Base-by-base conservation (phyloP, 148 eudicot genomes). In the Cornus suecica region DNA sequence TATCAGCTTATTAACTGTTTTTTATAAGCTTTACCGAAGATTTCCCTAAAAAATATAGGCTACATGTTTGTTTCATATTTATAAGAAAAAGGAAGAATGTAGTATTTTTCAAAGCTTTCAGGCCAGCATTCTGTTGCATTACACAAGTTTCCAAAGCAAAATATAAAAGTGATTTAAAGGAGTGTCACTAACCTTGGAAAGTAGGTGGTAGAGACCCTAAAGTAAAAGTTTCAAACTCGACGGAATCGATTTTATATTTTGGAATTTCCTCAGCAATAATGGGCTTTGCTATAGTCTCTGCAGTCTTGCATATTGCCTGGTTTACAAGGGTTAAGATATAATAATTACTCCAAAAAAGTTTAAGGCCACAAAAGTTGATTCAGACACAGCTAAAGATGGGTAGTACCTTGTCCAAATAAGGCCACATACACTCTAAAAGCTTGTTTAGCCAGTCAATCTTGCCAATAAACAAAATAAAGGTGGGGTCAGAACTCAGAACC, bases 391-490 rank as follows among this genome's bases (percentile, higher is more conserved):
- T 66, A 24, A 4, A 68, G 4, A 26, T 52, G 11, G 51, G 10
- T 71, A 20, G 71, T 90, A 93, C 98, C 93, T 90, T 91, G 86
- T 94, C 94, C 52, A 92, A 81, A 73, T 86, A 90, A 72, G 98
- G 97, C 98, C 98, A 94, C 98, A 94, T 94, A 48, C 70, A 64
- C 11, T 82, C 88, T 70, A 94, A 71, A 70, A 94, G 87, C 83
- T 86, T 94, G 91, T 94, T 94, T 76, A 94, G 85, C 98, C 97
- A 94, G 74, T 94, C 97, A 85, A 94, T 71, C 98, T 86, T 73
- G 28, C 37, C 42, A 73, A 75, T 18, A 25, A 71, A 77, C 82
- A 70, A 34, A 48, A 70, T 34, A 41, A 81, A 70, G 66, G 64
- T 10, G 42, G 42, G 42, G 42, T 37, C 42, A 67, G 70, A 26